A percentile compares a stretch with the other conserved stretches of the same genome.
phyloP scores from a whole-genome alignment of 202 grass and related monocot species.

The Cymbopogon flexuosus region DNA sequence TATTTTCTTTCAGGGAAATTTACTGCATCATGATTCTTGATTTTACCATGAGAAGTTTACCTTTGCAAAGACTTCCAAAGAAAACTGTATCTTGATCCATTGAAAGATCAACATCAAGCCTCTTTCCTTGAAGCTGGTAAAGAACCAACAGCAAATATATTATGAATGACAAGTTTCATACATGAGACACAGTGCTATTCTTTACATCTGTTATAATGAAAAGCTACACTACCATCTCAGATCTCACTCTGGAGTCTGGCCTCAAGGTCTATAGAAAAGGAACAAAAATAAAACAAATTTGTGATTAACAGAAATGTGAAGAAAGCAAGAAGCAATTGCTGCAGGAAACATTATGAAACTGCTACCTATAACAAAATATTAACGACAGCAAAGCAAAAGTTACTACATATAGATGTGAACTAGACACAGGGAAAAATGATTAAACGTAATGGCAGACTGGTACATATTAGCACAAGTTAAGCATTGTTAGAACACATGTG shows the following conservation, averaged over 20 bases:
- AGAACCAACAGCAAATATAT: slow-evolving; percentile 32
- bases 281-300: background rate
- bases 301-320: background rate
- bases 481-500: slow-evolving; percentile 13
- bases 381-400: background rate
- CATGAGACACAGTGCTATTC: slow-evolving; percentile 16
- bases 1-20: background rate
- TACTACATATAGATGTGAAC: background rate
- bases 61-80: slow-evolving; percentile 87
- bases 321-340: slow-evolving; percentile 3
- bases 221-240: background rate
- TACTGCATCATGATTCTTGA: background rate
- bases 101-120: slow-evolving; percentile 65
- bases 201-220: slow-evolving; percentile 10
- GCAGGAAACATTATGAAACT: background rate
- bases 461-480: slow-evolving; percentile 12
- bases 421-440: background rate
- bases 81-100: slow-evolving; percentile 78
- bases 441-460: background rate
- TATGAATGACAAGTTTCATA: slow-evolving; percentile 23
- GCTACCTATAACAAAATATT: background rate
- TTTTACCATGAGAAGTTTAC: slow-evolving; percentile 39
- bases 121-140: slow-evolving; percentile 74
- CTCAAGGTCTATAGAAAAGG: background rate
- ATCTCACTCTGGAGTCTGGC: background rate